phyloP scores from a whole-genome alignment of 208 protist species.

The Leptomonas pyrrhocoris region DNA sequence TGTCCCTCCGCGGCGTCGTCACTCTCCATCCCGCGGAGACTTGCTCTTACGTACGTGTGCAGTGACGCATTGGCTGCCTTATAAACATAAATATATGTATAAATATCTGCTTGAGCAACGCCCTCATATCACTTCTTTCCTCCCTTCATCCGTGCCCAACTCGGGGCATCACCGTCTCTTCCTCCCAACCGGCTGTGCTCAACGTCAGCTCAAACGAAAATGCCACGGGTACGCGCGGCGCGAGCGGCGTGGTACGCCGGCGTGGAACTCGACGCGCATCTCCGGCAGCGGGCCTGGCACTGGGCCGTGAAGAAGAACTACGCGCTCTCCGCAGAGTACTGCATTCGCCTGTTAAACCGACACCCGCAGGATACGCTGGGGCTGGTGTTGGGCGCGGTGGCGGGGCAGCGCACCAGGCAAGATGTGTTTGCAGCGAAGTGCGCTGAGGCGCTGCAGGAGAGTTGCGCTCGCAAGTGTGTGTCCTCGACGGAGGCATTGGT shows the following conservation, averaged over 20 bases:
- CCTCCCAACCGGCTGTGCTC: too few relatives aligned
- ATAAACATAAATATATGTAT: too few relatives aligned
- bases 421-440: slow-evolving; percentile 62
- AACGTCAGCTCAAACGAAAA: neutral
- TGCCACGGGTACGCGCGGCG: slow-evolving; percentile 51
- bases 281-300: slow-evolving; percentile 71
- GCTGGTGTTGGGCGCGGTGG: slow-evolving; percentile 68
- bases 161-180: too few relatives aligned
- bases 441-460: slow-evolving; percentile 41
- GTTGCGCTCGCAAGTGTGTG: slow-evolving; percentile 48
- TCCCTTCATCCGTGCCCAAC: too few relatives aligned
- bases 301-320: slow-evolving; percentile 61
- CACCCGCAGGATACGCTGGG: slow-evolving; percentile 56
- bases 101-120: too few relatives aligned
- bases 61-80: too few relatives aligned
- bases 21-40: too few relatives aligned
- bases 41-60: too few relatives aligned
- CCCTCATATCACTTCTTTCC: too few relatives aligned
- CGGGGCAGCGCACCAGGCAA: slow-evolving; percentile 53
- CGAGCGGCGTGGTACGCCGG: slow-evolving; percentile 44
- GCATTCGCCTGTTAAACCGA: slow-evolving; percentile 76
- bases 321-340: slow-evolving; percentile 82
- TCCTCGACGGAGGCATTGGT: slow-evolving; percentile 21
- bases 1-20: too few relatives aligned
- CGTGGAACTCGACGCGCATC: slow-evolving; percentile 60